These are phyloP conservation scores for Fusarium sacchari DNA, from an alignment of 2,329 filamentous ascomycete genomes.

Conservation along the genomic window DNA sequence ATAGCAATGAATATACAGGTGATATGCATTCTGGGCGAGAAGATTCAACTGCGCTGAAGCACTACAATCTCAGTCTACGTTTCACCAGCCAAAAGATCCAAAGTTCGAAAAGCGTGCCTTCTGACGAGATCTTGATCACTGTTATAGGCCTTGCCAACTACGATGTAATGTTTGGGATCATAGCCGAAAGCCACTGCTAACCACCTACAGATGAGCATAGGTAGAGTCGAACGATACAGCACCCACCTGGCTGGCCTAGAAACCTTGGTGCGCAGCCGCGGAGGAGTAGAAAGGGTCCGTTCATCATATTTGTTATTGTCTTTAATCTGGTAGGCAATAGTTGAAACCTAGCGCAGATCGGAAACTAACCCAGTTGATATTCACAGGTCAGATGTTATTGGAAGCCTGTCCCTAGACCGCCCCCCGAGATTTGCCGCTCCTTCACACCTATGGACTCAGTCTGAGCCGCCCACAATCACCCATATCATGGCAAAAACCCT, in stretches of 20 bases:
- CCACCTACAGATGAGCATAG: background rate
- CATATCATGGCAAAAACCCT: background rate
- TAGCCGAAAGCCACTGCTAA: background rate
- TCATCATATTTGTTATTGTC: background rate
- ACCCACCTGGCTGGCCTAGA: background rate
- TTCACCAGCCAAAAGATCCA: background rate
- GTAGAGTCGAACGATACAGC: background rate
- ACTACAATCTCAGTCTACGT: background rate
- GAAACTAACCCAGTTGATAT: background rate
- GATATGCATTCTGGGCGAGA: background rate
- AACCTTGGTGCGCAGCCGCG: background rate
- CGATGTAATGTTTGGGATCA: background rate
- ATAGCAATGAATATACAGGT: background rate
- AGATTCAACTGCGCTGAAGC: background rate
- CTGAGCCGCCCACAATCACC: background rate
- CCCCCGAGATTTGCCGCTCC: background rate
- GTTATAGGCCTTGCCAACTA: constrained; percentile 4
- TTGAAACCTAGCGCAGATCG: rapidly evolving
- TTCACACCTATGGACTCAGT: background rate
- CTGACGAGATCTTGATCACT: background rate
- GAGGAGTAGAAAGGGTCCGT: background rate
- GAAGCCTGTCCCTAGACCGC: background rate
- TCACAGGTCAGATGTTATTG: constrained; percentile 5
- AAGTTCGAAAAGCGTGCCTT: background rate
- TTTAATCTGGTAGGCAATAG: background rate